Base-by-base conservation (phyloP, 2,329 filamentous ascomycete species). In the Pseudogymnoascus sp. region DNA sequence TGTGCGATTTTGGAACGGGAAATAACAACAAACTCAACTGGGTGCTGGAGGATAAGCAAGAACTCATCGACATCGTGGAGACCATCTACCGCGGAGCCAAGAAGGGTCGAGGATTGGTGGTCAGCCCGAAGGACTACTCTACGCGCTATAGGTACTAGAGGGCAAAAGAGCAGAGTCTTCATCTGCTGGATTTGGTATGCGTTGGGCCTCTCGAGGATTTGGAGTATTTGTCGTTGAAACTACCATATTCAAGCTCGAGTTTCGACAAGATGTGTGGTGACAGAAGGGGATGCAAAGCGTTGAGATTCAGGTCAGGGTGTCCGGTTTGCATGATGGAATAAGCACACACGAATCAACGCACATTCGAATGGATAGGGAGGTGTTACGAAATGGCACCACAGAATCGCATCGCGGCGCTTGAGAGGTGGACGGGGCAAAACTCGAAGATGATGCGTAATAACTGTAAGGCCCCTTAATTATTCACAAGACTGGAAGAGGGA, bases 11-110 rank as follows among this genome's bases (percentile, higher is more conserved):
- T 69, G 93, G 93, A 55, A 99, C 94, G 1, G 94, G 94, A 67
- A 96, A 99, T 78, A 99, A 99, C 77, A 99, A 99, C 76, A 97
- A 97, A 76, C 81, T 97, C 68, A 97, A 97, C 74, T 96, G 91
- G 88, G 91, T 96, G 58, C 80, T 96, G 61, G 92, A 97, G 77
- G 93, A 99, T 73, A 97, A 99, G 78, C 93, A 97, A 75, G 94
- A 99, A 79, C 81, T 99, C 71, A 96, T 99, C 71, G 94, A 99
- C 77, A 99, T 99, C 68, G 87, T 97, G 72, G 94, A 99, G 81
- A 97, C 92, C 4, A 92, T 99, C 65, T 99, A 97, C 74, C 87
- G 92, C 63, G 94, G 94, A n/a, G 94, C 94, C 33, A 97, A 96
- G 83, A 99, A 99, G 79, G 94, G 95, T 0, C 82, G 93, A 61